Conservation (phyloP, 768 basidiomycete genomes). For the Amanita polypyramis region DNA sequence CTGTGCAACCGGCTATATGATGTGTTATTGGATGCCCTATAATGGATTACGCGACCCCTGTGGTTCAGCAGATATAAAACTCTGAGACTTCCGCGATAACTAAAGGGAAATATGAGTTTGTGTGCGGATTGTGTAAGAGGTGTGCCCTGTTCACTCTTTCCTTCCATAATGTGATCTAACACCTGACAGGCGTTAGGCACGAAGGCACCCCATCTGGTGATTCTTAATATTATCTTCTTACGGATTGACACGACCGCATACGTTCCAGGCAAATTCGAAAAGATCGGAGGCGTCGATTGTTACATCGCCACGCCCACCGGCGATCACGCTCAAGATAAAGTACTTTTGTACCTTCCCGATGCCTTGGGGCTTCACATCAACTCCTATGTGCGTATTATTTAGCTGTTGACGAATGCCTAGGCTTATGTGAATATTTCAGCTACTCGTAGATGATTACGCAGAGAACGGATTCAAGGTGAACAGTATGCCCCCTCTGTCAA, state of each 20-base stretch:
- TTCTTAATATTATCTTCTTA: background rate
- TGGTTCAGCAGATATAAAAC: too few relatives aligned
- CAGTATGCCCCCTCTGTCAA: background rate
- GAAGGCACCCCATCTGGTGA: slow-evolving; percentile 5
- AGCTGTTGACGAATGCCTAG: background rate
- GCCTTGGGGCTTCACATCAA: slow-evolving; percentile 39
- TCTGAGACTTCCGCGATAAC: background rate
- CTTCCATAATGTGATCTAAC: background rate
- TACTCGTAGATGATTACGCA: slow-evolving; percentile 32
- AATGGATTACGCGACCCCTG: background rate
- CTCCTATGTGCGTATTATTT: slow-evolving; percentile 29
- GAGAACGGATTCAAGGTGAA: slow-evolving; percentile 29
- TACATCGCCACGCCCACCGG: slow-evolving; percentile 44
- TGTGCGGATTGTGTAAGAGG: slow-evolving; percentile 6
- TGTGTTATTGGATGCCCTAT: background rate
- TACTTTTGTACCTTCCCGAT: slow-evolving; percentile 43
- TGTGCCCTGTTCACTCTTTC: too few relatives aligned
- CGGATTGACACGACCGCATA: background rate
- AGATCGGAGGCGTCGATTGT: slow-evolving; percentile 34
- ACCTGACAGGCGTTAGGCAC: slow-evolving; percentile 1
- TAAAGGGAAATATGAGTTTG: background rate
- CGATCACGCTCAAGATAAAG: slow-evolving; percentile 46
- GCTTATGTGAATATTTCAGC: slow-evolving; percentile 15
- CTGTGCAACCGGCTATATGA: too few relatives aligned
- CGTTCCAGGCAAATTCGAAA: slow-evolving; percentile 40